phyloP scores from a whole-genome alignment of 2,329 filamentous ascomycete genomes.

The Pseudopithomyces chartarum region DNA sequence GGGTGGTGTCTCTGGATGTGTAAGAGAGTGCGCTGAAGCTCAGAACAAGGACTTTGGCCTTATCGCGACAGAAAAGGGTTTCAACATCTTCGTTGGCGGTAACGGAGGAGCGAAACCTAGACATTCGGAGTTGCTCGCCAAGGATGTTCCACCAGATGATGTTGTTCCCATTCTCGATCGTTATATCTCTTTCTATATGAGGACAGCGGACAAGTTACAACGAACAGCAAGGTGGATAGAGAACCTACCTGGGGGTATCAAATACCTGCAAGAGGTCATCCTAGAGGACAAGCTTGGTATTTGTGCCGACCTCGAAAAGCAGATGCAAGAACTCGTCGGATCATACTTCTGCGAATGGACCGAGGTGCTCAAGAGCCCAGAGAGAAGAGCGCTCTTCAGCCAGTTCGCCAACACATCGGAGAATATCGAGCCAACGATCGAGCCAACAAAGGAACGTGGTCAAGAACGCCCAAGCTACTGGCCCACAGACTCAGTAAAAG shows the following conservation, averaged over 20 bases:
- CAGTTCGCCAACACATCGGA: constrained; percentile 86
- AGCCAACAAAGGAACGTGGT: constrained; percentile 72
- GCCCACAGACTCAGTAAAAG: constrained; percentile 68
- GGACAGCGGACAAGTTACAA: constrained; percentile 88
- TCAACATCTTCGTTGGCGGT: constrained; percentile 88
- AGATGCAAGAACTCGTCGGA: constrained; percentile 85
- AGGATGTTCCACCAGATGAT: constrained; percentile 82
- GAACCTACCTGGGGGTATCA: constrained; percentile 78
- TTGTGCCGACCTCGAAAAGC: constrained; percentile 78
- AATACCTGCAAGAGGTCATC: constrained; percentile 81
- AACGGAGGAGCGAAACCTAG: constrained; percentile 86
- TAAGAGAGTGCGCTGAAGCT: constrained; percentile 90
- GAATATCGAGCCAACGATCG: constrained; percentile 66
- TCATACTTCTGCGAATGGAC: constrained; percentile 93
- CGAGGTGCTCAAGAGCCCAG: constrained; percentile 73
- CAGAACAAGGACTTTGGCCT: constrained; percentile 94
- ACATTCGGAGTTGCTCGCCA: constrained; percentile 82
- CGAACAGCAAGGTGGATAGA: constrained; percentile 89
- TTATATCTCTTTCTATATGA: constrained; percentile 92
- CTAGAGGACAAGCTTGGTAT: constrained; percentile 87
- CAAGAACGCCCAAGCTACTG: constrained; percentile 79
- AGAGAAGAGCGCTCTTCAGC: constrained; percentile 70
- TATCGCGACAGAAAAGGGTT: constrained; percentile 90
- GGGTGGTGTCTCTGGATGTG: constrained; percentile 85
- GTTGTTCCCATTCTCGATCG: constrained; percentile 84